Conservation (phyloP, 1,139 yeast species). For the Geotrichum europaeum region DNA sequence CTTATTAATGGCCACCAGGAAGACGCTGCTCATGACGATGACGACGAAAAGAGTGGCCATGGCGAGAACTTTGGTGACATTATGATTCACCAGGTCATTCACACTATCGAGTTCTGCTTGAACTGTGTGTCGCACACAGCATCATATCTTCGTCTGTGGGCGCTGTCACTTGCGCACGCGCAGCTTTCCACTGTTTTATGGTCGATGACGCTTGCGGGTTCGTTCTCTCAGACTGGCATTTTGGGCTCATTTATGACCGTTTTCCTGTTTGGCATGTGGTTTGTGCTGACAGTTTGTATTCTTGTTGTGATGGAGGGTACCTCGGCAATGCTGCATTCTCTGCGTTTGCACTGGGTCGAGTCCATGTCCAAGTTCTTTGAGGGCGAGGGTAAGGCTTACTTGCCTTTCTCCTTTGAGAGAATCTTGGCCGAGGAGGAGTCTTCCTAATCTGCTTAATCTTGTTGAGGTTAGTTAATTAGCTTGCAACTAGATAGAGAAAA, state of each 20-base stretch:
- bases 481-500: neutral
- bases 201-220: constrained; percentile 87
- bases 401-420: constrained; percentile 49
- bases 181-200: constrained; percentile 92
- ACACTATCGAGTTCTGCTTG: constrained; percentile 95
- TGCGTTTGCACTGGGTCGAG: constrained; percentile 98
- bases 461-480: neutral
- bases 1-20: constrained; percentile 21
- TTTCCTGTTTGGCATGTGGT: constrained; percentile 89
- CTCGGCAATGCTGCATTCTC: constrained; percentile 94
- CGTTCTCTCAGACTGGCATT: constrained; percentile 68
- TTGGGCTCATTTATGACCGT: constrained; percentile 70
- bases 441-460: neutral
- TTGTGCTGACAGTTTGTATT: constrained; percentile 79
- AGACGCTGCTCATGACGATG: constrained; percentile 29
- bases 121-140: constrained; percentile 98
- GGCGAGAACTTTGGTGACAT: constrained; percentile 80
- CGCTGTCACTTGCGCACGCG: constrained; percentile 93
- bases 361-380: constrained; percentile 97
- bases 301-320: constrained; percentile 98
- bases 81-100: constrained; percentile 95
- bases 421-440: constrained; percentile 10
- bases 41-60: constrained; percentile 35
- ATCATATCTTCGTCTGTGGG: constrained; percentile 94
- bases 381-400: constrained; percentile 89